These are phyloP conservation scores for Penicillium sp. DNA, from an alignment of 2,329 filamentous ascomycete species.

Conservation along the genomic window DNA sequence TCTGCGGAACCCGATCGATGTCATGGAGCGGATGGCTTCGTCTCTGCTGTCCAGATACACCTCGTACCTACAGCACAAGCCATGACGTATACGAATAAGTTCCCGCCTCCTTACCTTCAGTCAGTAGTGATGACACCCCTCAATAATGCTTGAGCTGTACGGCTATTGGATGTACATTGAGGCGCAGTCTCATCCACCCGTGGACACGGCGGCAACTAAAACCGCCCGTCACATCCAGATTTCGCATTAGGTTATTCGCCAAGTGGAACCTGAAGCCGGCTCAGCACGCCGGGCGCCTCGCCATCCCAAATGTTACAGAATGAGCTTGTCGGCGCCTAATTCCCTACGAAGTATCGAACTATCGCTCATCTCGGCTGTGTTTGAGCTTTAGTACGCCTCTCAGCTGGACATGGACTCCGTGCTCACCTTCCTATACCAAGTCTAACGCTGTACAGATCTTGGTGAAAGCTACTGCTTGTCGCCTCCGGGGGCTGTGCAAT, in stretches of 20 bases:
- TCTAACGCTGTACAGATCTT: neutral
- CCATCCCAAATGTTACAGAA: neutral
- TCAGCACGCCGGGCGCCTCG: neutral
- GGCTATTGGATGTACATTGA: slow-evolving; percentile 12
- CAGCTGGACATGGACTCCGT: neutral
- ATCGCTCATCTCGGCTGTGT: neutral
- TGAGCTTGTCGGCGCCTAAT: neutral
- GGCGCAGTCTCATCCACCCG: slow-evolving; percentile 9
- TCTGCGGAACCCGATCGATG: neutral
- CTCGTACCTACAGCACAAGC: neutral
- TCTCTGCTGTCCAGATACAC: neutral
- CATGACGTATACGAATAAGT: neutral
- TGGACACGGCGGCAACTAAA: slow-evolving; percentile 9
- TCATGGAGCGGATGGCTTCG: neutral
- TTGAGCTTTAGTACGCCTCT: neutral
- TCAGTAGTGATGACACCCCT: neutral
- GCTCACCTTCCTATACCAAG: neutral
- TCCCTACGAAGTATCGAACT: neutral
- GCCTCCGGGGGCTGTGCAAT: neutral
- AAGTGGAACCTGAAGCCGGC: neutral
- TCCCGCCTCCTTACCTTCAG: neutral
- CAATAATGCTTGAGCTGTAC: neutral
- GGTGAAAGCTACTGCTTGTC: neutral
- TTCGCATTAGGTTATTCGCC: slow-evolving; percentile 4
- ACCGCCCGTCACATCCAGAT: slow-evolving; percentile 3